These are phyloP conservation scores for Lipomyces yamanashiensis DNA, from an alignment of 805 yeast species.

Conservation along the genomic window DNA sequence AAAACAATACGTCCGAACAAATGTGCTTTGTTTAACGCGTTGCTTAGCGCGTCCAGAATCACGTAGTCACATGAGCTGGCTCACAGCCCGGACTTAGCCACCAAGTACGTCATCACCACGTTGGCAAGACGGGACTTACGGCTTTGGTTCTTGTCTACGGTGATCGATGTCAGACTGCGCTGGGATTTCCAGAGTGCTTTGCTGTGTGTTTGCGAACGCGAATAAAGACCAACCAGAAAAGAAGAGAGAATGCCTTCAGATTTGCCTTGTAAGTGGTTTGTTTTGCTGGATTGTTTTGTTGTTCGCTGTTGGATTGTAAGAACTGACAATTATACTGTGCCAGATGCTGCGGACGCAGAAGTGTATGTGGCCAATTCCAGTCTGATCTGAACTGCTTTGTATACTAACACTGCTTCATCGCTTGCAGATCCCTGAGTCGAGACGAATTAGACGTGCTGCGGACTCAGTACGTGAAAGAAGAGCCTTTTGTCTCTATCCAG, in stretches of 20 bases:
- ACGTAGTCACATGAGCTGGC: neutral
- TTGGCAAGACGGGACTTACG: neutral
- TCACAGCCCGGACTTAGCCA: neutral
- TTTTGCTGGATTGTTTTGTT: neutral
- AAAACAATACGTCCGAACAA: neutral
- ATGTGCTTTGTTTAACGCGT: neutral
- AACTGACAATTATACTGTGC: neutral
- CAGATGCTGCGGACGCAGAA: conserved; percentile 41
- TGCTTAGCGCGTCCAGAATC: neutral
- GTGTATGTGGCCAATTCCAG: conserved; percentile 23
- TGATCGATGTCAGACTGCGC: neutral
- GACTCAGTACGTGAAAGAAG: conserved; percentile 78
- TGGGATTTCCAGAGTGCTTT: too few species aligned
- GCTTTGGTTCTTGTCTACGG: neutral
- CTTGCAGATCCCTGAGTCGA: conserved; percentile 25
- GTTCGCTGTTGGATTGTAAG: neutral
- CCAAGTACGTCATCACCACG: conserved; percentile 14
- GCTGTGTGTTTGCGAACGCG: too few species aligned
- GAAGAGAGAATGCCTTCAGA: conserved; percentile 5
- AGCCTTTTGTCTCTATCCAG: conserved; percentile 78
- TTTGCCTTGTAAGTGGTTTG: conserved; percentile 6
- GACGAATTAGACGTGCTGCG: conserved; percentile 74
- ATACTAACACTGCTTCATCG: neutral
- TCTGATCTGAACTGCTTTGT: neutral
- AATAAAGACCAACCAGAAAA: too few species aligned